Conservation (phyloP, 2,329 filamentous ascomycete genomes). For the Scorias spongiosa region DNA sequence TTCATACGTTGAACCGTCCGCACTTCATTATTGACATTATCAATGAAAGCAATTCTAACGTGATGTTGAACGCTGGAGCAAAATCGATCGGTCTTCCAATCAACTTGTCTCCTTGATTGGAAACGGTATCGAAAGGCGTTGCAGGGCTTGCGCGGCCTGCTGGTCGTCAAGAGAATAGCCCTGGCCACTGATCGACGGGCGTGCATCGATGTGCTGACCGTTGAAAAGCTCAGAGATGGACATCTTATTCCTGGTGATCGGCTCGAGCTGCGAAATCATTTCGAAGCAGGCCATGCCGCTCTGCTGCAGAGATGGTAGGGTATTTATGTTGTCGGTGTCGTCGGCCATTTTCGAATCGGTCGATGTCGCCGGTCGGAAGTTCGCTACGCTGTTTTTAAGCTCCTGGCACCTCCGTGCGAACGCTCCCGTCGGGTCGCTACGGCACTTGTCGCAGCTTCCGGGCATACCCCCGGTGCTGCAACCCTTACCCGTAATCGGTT, state of each 20-base stretch:
- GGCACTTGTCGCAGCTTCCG: constrained; percentile 16
- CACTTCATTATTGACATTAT: no score
- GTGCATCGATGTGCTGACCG: constrained; percentile 3
- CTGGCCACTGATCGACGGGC: constrained; percentile 2
- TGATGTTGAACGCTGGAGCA: no score
- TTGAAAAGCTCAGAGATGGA: constrained; percentile 7
- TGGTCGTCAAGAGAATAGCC: constrained; percentile 9
- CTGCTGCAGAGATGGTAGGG: neutral
- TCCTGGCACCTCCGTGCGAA: neutral
- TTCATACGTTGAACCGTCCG: no score
- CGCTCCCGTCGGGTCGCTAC: constrained; percentile 12
- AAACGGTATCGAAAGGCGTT: constrained; percentile 2
- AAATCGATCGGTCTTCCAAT: no score
- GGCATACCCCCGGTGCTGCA: constrained; percentile 3
- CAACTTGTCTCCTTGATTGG: neutral
- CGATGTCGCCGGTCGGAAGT: constrained; percentile 10
- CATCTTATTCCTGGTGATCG: constrained; percentile 1
- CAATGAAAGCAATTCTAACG: no score
- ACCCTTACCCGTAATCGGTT: constrained; percentile 2
- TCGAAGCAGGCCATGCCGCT: constrained; percentile 5
- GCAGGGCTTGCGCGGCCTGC: constrained; percentile 8
- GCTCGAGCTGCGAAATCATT: constrained; percentile 4
- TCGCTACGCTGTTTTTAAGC: neutral
- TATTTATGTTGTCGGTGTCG: neutral
- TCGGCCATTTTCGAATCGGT: constrained; percentile 10